Evolutionary conservation across 2,329 filamentous ascomycete genomes (phyloP), one percentile per base, ranked within the genome.

Genomic region (Colletotrichum salicis): DNA sequence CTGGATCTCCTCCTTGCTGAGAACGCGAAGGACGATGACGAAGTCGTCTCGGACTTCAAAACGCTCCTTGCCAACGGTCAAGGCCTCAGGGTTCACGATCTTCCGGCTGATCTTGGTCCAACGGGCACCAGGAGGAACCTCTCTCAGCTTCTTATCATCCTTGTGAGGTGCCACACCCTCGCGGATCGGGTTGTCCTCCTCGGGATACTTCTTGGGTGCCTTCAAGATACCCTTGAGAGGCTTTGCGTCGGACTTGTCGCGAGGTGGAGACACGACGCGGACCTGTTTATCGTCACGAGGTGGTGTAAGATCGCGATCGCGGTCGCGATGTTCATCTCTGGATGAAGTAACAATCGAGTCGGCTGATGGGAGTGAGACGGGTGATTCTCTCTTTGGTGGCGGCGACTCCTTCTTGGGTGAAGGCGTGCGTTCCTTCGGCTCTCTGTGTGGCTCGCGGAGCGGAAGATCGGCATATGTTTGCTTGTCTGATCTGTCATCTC

Each of bases 161-260:
- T 97, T 97, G 78, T 97, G 89, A n/a, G 95, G 95, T 2, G 95
- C 95, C 7, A 97, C 96, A 19, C 95, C 96, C 80, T 98, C 96
- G 24, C 95, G 90, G 45, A 97, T 87, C 0, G 94, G 92, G 75
- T 95, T 92, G 1, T 90, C 89, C 73, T 97, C 93, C 78, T 98
- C 95, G 0, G 96, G 96, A 77, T 98, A 98, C 77, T 92, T 93
- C 19, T 91, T 94, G 1, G 96, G 95, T 66, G 90, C 88, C 81
- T 97, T 96, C 55, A 98, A 86, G 68, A 98, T 98, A 19, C 95
- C 92, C 81, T 93, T 96, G 71, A 94, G 89, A 22, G 90, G 88
- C 74, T 93, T 93, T 52, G 88, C 87, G 22, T 94, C 92, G 24
- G 86, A 84, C 77, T 90, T 88, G 71, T 90, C 85, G 64, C 87